Conservation (phyloP, 768 basidiomycete species). For the Chalciporus chontae region DNA sequence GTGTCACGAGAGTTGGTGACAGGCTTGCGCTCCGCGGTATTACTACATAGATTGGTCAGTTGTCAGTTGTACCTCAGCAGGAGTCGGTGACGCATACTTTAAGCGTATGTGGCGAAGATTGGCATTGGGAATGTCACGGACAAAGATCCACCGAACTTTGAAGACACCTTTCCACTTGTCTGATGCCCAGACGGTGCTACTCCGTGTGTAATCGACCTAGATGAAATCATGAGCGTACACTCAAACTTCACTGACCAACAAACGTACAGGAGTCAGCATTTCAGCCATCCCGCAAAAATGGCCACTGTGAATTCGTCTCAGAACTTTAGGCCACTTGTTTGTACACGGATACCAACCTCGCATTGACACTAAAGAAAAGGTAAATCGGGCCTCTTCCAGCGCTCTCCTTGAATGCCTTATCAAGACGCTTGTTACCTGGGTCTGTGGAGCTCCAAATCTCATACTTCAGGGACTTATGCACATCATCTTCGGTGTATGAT, state of each 20-base stretch:
- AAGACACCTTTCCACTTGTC: constrained; percentile 99
- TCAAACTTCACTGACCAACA: not conserved
- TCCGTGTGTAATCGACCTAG: constrained; percentile 87
- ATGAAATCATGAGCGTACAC: constrained; percentile 1
- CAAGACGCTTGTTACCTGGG: constrained; percentile 94
- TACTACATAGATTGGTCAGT: constrained; percentile 46
- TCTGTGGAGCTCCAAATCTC: constrained; percentile 98
- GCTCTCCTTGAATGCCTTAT: constrained; percentile 97
- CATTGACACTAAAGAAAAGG: constrained; percentile 98
- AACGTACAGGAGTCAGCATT: constrained; percentile 86
- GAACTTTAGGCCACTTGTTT: not conserved
- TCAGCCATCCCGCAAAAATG: constrained; percentile 99
- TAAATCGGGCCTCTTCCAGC: constrained; percentile 91
- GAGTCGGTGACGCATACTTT: constrained; percentile 43
- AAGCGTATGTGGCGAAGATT: constrained; percentile 86
- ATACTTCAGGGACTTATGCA: constrained; percentile 96
- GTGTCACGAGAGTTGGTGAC: constrained; percentile 98
- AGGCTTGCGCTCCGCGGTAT: constrained; percentile 97
- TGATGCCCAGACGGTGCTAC: constrained; percentile 97
- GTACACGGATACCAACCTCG: constrained; percentile 44
- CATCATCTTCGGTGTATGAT: constrained; percentile 98
- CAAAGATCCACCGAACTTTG: constrained; percentile 97
- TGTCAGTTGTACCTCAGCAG: constrained; percentile 9
- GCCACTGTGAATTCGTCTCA: constrained; percentile 48
- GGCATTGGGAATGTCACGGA: constrained; percentile 91